phyloP scores from a whole-genome alignment of 202 grass and related monocot species.

The Alloteropsis angusta region DNA sequence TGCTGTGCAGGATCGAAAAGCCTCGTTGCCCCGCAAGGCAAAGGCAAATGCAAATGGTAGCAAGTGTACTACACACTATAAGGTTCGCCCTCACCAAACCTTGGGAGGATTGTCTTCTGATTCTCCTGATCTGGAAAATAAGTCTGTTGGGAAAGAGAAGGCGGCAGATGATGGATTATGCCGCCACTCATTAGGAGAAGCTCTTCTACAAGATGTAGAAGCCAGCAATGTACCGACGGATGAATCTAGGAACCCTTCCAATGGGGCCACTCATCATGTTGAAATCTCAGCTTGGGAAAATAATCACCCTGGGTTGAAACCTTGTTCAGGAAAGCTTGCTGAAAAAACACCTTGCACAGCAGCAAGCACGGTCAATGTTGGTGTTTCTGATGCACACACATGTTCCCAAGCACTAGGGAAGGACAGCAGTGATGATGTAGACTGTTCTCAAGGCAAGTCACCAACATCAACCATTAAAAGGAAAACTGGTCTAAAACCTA shows the following conservation, averaged over 20 bases:
- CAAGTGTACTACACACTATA: slow-evolving; percentile 11
- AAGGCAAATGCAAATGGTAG: slow-evolving; percentile 18
- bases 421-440: slow-evolving; percentile 23
- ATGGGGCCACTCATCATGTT: slow-evolving; percentile 1
- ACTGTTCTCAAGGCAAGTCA: slow-evolving; percentile 27
- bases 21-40: slow-evolving; percentile 37
- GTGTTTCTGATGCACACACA: slow-evolving; percentile 36
- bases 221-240: slow-evolving; percentile 7
- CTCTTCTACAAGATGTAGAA: slow-evolving; percentile 21
- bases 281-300: slow-evolving; percentile 25
- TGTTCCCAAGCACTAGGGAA: slow-evolving; percentile 34
- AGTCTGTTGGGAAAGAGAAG: slow-evolving; percentile 20
- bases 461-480: slow-evolving; percentile 25
- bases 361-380: slow-evolving; percentile 24
- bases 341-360: slow-evolving; percentile 28
- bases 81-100: slow-evolving; percentile 7
- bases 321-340: slow-evolving; percentile 34
- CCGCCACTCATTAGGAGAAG: slow-evolving; percentile 24
- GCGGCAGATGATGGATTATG: slow-evolving; percentile 20
- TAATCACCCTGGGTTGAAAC: slow-evolving; percentile 30
- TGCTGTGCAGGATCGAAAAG: slow-evolving; percentile 23
- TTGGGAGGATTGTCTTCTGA: background rate
- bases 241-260: slow-evolving; percentile 17
- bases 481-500: slow-evolving; percentile 33
- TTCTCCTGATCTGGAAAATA: slow-evolving; percentile 27